These are phyloP conservation scores for Cardamine chenopodiifolia DNA, from an alignment of 345 rosid species.

Conservation along the genomic window DNA sequence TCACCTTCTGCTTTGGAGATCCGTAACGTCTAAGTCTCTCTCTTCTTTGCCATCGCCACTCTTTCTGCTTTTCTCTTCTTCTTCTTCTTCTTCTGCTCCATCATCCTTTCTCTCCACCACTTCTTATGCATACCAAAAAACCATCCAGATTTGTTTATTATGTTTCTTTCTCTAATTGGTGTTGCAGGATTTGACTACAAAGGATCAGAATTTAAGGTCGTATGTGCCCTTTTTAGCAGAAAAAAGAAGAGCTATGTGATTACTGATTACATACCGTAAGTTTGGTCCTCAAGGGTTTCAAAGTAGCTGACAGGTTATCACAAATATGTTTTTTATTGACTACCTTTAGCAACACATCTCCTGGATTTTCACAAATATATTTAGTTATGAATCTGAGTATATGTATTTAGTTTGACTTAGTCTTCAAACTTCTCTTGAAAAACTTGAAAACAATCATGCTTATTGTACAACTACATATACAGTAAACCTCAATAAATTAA, in stretches of 20 bases:
- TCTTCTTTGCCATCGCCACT: constrained; percentile 54
- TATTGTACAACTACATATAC: too few species aligned
- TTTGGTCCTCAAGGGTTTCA: constrained; percentile 52
- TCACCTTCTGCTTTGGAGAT: too few species aligned
- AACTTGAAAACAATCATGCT: too few species aligned
- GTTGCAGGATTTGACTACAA: constrained; percentile 1
- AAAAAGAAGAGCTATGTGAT: background rate
- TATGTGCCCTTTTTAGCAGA: background rate
- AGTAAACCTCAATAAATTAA: too few species aligned
- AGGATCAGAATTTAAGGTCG: background rate
- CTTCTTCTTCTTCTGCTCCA: too few species aligned
- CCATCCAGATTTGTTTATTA: background rate
- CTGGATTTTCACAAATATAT: too few species aligned
- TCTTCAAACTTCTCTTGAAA: too few species aligned
- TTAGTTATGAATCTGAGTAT: too few species aligned
- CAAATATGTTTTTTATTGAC: too few species aligned
- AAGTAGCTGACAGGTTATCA: too few species aligned
- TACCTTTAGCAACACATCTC: too few species aligned
- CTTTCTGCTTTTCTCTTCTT: constrained; percentile 38
- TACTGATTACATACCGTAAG: constrained; percentile 55
- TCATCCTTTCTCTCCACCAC: constrained; percentile 55
- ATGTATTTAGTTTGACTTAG: too few species aligned
- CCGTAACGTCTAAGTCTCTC: constrained; percentile 62
- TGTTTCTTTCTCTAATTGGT: background rate
- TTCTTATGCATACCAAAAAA: constrained; percentile 46